Evolutionary conservation across 2,329 filamentous ascomycete genomes (phyloP).

Genomic region (Elsinoe perseae): DNA sequence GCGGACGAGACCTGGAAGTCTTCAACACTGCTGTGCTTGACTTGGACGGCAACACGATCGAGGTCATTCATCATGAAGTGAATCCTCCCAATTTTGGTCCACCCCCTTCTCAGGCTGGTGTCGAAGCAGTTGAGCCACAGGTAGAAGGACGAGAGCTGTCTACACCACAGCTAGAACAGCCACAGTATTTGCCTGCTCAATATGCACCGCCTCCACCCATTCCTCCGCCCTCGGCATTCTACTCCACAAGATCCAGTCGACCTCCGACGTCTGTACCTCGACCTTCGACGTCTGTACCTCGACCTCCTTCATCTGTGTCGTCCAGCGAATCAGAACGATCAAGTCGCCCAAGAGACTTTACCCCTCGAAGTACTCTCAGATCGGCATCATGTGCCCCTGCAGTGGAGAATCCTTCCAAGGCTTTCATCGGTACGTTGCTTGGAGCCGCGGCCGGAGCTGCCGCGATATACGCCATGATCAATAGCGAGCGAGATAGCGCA

Average conservation of each 20-base stretch:
- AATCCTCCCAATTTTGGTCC: conserved; percentile 22
- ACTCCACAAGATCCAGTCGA: neutral
- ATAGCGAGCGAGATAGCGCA: conserved; percentile 46
- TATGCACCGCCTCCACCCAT: neutral
- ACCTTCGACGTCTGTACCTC: no score
- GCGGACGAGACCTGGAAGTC: conserved; percentile 48
- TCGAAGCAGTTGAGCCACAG: conserved; percentile 21
- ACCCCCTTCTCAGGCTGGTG: neutral
- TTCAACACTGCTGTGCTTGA: conserved; percentile 62
- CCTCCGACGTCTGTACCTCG: no score
- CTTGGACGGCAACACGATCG: conserved; percentile 76
- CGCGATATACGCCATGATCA: conserved; percentile 66
- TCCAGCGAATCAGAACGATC: neutral
- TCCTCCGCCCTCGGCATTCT: neutral
- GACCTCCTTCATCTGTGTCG: neutral
- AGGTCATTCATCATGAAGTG: conserved; percentile 57
- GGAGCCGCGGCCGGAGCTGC: conserved; percentile 72
- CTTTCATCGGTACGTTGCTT: conserved; percentile 60
- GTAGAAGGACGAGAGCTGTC: conserved; percentile 21
- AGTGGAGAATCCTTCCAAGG: conserved; percentile 25
- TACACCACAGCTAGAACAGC: neutral
- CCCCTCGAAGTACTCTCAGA: neutral
- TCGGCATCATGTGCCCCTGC: conserved; percentile 23
- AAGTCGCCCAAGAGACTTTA: neutral
- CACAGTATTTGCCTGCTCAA: neutral